phyloP scores from a whole-genome alignment of 148 eudicot genomes.

The Amaranthus palmeri region DNA sequence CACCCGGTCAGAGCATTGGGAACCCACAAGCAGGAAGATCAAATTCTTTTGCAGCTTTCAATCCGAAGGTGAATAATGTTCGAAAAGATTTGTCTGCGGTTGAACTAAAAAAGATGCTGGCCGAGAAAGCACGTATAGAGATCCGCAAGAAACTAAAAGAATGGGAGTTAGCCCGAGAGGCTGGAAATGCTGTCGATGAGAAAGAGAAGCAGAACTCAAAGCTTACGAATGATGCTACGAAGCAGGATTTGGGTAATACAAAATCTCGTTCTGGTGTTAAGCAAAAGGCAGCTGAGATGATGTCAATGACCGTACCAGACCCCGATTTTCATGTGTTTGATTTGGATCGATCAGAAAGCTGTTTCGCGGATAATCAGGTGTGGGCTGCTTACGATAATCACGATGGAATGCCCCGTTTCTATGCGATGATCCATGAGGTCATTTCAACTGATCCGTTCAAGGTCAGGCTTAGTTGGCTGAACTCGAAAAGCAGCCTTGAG shows the following conservation, averaged over 20 bases:
- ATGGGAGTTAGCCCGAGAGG: constrained; percentile 32
- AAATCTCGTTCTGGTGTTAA: constrained; percentile 12
- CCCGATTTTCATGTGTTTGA: constrained; percentile 72
- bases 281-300: constrained; percentile 19
- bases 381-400: constrained; percentile 67
- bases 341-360: constrained; percentile 41
- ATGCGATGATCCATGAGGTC: constrained; percentile 51
- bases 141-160: constrained; percentile 33
- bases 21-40: constrained; percentile 3
- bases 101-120: constrained; percentile 44
- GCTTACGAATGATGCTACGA: constrained; percentile 8
- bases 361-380: constrained; percentile 48
- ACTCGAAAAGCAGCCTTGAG: constrained; percentile 45
- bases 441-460: constrained; percentile 40
- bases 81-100: constrained; percentile 38
- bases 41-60: constrained; percentile 21
- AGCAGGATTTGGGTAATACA: constrained; percentile 17
- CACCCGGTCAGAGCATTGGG: constrained; percentile 20
- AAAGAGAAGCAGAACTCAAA: constrained; percentile 29
- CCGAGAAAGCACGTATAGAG: constrained; percentile 47
- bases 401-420: constrained; percentile 76
- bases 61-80: constrained; percentile 21
- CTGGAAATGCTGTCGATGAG: constrained; percentile 32
- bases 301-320: constrained; percentile 49
- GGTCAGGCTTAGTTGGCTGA: constrained; percentile 55